Evolutionary conservation across 1,284 basidiomycete species (phyloP).

Genomic region (Heliocybe sulcata): DNA sequence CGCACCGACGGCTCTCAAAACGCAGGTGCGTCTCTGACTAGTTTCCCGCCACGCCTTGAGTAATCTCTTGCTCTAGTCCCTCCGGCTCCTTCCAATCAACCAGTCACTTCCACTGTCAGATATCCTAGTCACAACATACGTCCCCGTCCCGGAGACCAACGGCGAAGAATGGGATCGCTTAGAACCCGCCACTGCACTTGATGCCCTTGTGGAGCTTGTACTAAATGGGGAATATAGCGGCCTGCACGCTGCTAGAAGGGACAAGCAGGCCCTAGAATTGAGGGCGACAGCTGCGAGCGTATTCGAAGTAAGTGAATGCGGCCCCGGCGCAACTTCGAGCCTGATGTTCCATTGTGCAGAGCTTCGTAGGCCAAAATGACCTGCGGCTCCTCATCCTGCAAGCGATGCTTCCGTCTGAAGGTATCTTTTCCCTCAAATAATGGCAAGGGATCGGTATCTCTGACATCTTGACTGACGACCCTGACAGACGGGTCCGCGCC

Average conservation of each 20-base stretch:
- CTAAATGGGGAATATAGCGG: constrained; percentile 77
- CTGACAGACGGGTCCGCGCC: constrained; percentile 28
- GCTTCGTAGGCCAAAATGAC: constrained; percentile 67
- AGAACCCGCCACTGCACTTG: constrained; percentile 69
- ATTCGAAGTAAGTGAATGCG: constrained; percentile 49
- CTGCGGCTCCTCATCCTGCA: constrained; percentile 58
- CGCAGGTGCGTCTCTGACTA: constrained; percentile 44
- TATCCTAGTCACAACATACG: constrained; percentile 64
- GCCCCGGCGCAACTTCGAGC: not conserved
- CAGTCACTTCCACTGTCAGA: constrained; percentile 55
- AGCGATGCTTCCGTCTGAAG: constrained; percentile 55
- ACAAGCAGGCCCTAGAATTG: constrained; percentile 57
- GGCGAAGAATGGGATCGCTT: constrained; percentile 85
- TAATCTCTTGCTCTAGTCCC: constrained; percentile 35
- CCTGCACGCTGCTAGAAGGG: constrained; percentile 42
- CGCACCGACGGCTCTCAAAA: constrained; percentile 82
- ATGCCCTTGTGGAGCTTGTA: constrained; percentile 65
- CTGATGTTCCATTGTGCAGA: constrained; percentile 32
- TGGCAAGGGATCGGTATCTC: not conserved
- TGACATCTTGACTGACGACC: constrained; percentile 1
- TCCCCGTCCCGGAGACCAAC: constrained; percentile 77
- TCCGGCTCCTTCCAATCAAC: constrained; percentile 58
- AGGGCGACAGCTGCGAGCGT: constrained; percentile 58
- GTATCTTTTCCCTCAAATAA: constrained; percentile 12
- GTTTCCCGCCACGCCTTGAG: not conserved